Base-by-base conservation (phyloP, 805 yeast species). In the Nakazawaea wyomingensis region DNA sequence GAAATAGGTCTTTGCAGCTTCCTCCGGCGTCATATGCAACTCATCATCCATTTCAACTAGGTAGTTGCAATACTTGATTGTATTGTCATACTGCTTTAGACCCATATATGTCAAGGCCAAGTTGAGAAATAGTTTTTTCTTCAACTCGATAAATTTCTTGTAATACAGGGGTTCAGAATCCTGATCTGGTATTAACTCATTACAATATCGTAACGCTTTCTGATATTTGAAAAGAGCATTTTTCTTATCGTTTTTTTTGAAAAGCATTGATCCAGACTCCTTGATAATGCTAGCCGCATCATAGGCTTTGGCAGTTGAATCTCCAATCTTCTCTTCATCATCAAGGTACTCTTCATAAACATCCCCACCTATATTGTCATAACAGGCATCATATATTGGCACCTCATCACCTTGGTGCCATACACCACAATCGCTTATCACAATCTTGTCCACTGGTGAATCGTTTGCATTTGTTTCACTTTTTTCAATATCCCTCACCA, bases 311-410 rank as follows among this genome's bases (percentile, higher is more conserved):
- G 65, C 69, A 1, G 56, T 49, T 13, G 64, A 61, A 35, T 74
- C 73, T 44, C 75, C 80, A 38, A 82, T 76, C 45, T 70, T 59
- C 3, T 55, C 64, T 51, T 84, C 87, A 57, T 85, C 95, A 47
- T 80, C 89, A 0, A 93, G 95, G 51, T 69, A 77, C 57, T 85
- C 93, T 60, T 85, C 93, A 52, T 71, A 85, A 0, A 75, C 57
- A 52, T 85, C 95, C 6, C 86, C 87, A 1, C 83, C 88, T 6
- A 79, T 65, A 0, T 63, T 54, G 46, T 74, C 76, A 51, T 77
- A 76, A 37, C 83, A 73, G 0, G 89, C 85, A 51, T 80, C 79
- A 51, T 54, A 74, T 2, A 81, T 68, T 0, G 91, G 91, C 2
- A 80, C 57, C 0, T 57, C 69, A 65, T 74, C 72, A 5, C 52